These are phyloP conservation scores for Cladosporium sp. DNA, from an alignment of 2,329 filamentous ascomycete species.

Conservation along the genomic window DNA sequence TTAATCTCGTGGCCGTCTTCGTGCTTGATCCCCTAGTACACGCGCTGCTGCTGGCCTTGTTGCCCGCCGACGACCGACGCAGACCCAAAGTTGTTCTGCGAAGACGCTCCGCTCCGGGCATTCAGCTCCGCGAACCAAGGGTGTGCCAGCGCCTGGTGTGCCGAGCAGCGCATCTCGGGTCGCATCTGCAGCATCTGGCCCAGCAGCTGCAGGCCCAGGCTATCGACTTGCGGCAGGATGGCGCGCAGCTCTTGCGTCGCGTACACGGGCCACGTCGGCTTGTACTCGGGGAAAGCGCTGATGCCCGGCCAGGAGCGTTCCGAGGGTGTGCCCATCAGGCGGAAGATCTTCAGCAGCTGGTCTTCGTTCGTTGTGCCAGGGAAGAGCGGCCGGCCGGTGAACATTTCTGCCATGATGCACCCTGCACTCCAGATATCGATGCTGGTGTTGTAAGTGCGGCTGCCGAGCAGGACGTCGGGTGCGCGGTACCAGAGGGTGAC, in stretches of 20 bases:
- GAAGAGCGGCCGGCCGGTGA: conserved; percentile 89
- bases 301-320: conserved; percentile 96
- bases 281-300: conserved; percentile 94
- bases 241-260: conserved; percentile 82
- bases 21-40: conserved; percentile 15
- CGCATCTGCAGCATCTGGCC: conserved; percentile 87
- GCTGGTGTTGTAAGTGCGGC: conserved; percentile 96
- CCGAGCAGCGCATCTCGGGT: conserved; percentile 85
- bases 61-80: conserved; percentile 16
- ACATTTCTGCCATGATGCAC: conserved; percentile 99
- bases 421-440: conserved; percentile 99
- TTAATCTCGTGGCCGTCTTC: too few species aligned
- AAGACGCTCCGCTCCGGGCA: conserved; percentile 17
- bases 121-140: conserved; percentile 82
- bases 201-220: conserved; percentile 76
- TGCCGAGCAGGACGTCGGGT: conserved; percentile 88
- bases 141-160: conserved; percentile 77
- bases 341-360: conserved; percentile 93
- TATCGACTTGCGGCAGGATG: conserved; percentile 86
- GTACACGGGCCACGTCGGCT: conserved; percentile 88
- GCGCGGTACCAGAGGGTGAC: conserved; percentile 97
- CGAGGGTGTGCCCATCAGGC: conserved; percentile 95
- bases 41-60: conserved; percentile 18
- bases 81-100: conserved; percentile 18
- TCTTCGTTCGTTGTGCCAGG: conserved; percentile 98